These are phyloP conservation scores for Diaporthe helianthi DNA, from an alignment of 2,329 filamentous ascomycete genomes.

Conservation along the genomic window DNA sequence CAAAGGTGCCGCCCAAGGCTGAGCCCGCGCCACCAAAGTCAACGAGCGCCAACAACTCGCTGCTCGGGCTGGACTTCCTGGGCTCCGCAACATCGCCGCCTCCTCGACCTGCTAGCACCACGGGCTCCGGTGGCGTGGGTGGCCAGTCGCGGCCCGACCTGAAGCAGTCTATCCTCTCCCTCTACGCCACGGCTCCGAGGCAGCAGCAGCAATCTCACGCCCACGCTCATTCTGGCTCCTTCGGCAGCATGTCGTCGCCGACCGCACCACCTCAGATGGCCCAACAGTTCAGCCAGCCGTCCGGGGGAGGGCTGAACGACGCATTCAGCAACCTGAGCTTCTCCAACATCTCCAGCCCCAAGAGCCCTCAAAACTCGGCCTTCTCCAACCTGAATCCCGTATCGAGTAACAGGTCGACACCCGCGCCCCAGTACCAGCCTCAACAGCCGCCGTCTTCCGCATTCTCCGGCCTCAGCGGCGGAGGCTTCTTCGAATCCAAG, in stretches of 20 bases:
- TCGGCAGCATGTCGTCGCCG: slow-evolving; percentile 72
- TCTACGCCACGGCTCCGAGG: slow-evolving; percentile 86
- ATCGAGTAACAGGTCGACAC: slow-evolving; percentile 40
- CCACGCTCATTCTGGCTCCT: slow-evolving; percentile 67
- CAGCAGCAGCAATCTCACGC: slow-evolving; percentile 66
- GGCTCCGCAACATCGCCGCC: slow-evolving; percentile 73
- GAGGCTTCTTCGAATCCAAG: slow-evolving; percentile 82
- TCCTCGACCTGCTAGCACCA: slow-evolving; percentile 83
- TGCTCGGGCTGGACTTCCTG: slow-evolving; percentile 93
- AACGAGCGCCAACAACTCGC: slow-evolving; percentile 82
- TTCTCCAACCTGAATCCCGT: slow-evolving; percentile 38
- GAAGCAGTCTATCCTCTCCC: slow-evolving; percentile 95
- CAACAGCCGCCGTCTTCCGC: slow-evolving; percentile 43
- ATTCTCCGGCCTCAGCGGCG: slow-evolving; percentile 68
- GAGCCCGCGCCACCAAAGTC: slow-evolving; percentile 71
- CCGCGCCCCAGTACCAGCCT: slow-evolving; percentile 42
- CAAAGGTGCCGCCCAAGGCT: slow-evolving; percentile 65
- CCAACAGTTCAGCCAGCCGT: slow-evolving; percentile 54
- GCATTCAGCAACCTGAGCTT: slow-evolving; percentile 70
- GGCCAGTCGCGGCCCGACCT: slow-evolving; percentile 85
- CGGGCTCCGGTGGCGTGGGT: slow-evolving; percentile 64
- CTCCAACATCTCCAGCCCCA: slow-evolving; percentile 49
- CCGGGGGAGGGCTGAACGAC: slow-evolving; percentile 74
- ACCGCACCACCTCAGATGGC: slow-evolving; percentile 46
- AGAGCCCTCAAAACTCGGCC: slow-evolving; percentile 45